These are phyloP conservation scores for Triangularia verruculosa DNA, from an alignment of 2,329 filamentous ascomycete species.

Conservation along the genomic window DNA sequence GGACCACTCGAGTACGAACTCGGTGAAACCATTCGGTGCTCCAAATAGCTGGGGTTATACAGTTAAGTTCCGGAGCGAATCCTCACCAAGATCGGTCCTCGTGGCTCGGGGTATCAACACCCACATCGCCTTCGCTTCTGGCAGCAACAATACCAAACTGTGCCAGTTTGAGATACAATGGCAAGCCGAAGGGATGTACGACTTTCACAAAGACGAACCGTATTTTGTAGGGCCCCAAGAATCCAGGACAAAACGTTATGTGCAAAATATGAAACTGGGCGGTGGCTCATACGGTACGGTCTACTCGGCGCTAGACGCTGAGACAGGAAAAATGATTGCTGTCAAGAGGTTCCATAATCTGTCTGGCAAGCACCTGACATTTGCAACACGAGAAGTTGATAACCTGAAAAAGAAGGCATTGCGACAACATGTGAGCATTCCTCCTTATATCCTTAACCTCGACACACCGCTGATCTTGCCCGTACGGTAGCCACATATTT, in stretches of 20 bases:
- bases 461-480: background rate
- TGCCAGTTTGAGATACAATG: conserved; percentile 31
- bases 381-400: conserved; percentile 30
- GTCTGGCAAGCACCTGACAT: conserved; percentile 26
- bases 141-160: conserved; percentile 13
- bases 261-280: conserved; percentile 26
- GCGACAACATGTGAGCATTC: conserved; percentile 24
- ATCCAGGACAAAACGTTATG: conserved; percentile 23
- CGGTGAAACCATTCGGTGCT: conserved; percentile 25
- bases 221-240: conserved; percentile 25
- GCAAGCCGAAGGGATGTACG: conserved; percentile 24
- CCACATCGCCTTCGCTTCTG: conserved; percentile 26
- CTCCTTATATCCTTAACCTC: background rate
- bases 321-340: conserved; percentile 28
- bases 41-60: conserved; percentile 20
- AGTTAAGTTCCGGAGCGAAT: conserved; percentile 22
- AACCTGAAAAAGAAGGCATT: conserved; percentile 25
- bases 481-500: conserved; percentile 24
- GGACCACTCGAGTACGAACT: conserved; percentile 24
- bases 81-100: conserved; percentile 24
- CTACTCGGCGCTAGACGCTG: conserved; percentile 26
- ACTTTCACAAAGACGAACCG: conserved; percentile 20
- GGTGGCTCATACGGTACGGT: conserved; percentile 30
- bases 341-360: conserved; percentile 31
- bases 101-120: conserved; percentile 29